phyloP scores from a whole-genome alignment of 202 grass and related monocot genomes.

The Carex arenaria region DNA sequence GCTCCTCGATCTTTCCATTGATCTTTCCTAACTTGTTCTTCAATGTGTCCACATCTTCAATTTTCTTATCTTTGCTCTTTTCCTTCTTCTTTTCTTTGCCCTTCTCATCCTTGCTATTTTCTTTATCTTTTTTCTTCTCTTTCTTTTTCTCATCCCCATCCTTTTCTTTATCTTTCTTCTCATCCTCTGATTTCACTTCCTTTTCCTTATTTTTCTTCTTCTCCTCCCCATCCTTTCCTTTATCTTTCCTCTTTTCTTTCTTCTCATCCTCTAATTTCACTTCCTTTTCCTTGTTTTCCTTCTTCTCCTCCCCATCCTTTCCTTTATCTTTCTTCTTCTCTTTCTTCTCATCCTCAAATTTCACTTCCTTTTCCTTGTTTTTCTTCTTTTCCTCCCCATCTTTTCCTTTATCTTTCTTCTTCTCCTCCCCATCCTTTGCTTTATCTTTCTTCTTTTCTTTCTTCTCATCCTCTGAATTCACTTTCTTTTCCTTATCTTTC shows the following conservation, averaged over 20 bases:
- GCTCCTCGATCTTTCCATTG: slow-evolving; percentile 47
- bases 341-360: too few relatives aligned
- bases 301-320: background rate
- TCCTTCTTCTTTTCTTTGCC: background rate
- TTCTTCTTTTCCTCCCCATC: background rate
- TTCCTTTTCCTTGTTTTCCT: background rate
- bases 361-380: background rate
- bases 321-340: too few relatives aligned
- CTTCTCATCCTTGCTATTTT: background rate
- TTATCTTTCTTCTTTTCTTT: background rate
- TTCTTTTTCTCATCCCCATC: slow-evolving; percentile 4
- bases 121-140: slow-evolving; percentile 7
- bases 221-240: too few relatives aligned
- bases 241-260: background rate
- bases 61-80: slow-evolving; percentile 18
- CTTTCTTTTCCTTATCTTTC: background rate
- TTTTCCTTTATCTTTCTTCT: background rate
- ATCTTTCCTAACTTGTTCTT: slow-evolving; percentile 61
- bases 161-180: slow-evolving; percentile 18
- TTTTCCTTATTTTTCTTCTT: slow-evolving; percentile 6
- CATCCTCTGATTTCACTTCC: slow-evolving; percentile 26
- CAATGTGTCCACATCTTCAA: slow-evolving; percentile 29
- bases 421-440: slow-evolving; percentile 14
- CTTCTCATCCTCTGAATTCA: slow-evolving; percentile 25
- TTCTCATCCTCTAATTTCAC: background rate